Evolutionary conservation across 306 rosid genomes (phyloP), one percentile per base, ranked within the genome.

Genomic region (Dryas octopetala): DNA sequence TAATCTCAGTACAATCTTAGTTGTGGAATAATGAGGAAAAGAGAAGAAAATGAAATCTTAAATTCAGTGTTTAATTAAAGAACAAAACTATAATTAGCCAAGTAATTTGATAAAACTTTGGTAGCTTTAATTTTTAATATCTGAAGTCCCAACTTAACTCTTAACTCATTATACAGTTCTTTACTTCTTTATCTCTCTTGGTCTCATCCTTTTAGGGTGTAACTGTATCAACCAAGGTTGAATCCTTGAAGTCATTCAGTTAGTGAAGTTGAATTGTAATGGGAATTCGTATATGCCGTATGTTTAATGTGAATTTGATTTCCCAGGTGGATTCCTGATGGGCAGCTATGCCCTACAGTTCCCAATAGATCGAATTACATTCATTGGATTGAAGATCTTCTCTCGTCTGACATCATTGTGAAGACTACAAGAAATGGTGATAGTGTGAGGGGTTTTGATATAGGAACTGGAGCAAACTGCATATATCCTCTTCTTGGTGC

Each of bases 401-500:
- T 94, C 32, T 83, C 78, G 3, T 90, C 95, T 19, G 81, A 94
- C 64, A 74, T 91, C 73, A 78, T 94, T 78, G 83, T 83, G 1
- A 81, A 82, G 68, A 50, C n/a, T 28, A 53, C 72, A 23, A 47
- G 80, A 11, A 60, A 17, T 68, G 66, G 69, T 55, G 85, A 68
- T 28, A 82, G 59, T 76, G 90, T 90, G 28, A 88, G 80, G 79
- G 98, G 98, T 32, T 91, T 94, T 81, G 98, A 94, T 78, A 94
- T 94, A 41, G 98, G 98, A 77, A 94, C 93, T 64, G 97, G 98
- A 13, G 93, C 97, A 16, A 94, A 88, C 62, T 94, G 98, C 85
- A 91, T 94, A 45, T 94, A 91, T 77, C 98, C 98, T 0, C 97
- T 94, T 87, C 95, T 94, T 73, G 98, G 91, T 57, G 89, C 98